Percentiles rank a stretch among this genome's conserved stretches.
Evolutionary conservation across 768 basidiomycete genomes (phyloP).

Genomic region (Psilocybe subaeruginosa): DNA sequence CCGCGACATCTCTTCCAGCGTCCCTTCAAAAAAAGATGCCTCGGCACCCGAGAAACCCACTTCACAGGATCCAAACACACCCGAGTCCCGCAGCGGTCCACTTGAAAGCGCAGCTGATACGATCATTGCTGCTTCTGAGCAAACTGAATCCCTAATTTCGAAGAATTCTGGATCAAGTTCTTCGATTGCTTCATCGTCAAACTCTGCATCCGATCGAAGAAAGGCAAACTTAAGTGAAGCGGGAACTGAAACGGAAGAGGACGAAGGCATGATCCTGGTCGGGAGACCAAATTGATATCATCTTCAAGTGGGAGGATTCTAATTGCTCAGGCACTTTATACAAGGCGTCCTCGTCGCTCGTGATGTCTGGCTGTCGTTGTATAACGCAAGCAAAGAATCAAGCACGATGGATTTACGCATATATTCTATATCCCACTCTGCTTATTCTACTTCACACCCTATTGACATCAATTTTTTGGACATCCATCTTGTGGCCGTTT

Average conservation of each 20-base stretch:
- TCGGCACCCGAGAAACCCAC: slow-evolving; percentile 1
- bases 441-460: slow-evolving; percentile 1
- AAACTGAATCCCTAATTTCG: background rate
- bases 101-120: slow-evolving; percentile 11
- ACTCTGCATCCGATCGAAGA: slow-evolving; percentile 27
- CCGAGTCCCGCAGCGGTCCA: slow-evolving; percentile 9
- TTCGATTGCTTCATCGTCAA: slow-evolving; percentile 36
- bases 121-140: background rate
- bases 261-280: slow-evolving; percentile 83
- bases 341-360: background rate
- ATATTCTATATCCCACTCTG: background rate
- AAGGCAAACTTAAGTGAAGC: slow-evolving; percentile 57
- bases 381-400: background rate
- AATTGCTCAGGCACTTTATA: background rate
- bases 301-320: background rate
- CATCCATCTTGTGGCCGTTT: background rate
- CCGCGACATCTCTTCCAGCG: slow-evolving; percentile 65
- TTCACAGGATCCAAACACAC: background rate
- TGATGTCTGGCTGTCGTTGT: background rate
- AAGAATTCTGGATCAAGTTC: slow-evolving; percentile 30
- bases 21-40: slow-evolving; percentile 8
- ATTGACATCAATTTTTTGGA: background rate
- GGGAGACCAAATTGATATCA: slow-evolving; percentile 49
- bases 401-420: background rate
- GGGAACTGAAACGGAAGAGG: slow-evolving; percentile 78